phyloP scores from a whole-genome alignment of 129 eudicot genomes.

The Chrysanthemum seticuspe region DNA sequence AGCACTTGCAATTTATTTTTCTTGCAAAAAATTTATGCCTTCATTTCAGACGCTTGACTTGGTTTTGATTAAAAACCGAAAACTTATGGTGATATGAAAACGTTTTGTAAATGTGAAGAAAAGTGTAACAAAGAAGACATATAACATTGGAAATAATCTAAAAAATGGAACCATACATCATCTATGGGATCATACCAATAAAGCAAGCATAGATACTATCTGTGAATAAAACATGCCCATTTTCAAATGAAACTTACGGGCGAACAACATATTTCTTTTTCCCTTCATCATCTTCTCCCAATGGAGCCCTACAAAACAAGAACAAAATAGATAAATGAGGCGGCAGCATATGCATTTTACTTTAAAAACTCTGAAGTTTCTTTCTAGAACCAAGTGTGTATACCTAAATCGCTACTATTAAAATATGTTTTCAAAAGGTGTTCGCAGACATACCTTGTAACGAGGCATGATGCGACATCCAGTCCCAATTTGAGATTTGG shows the following conservation, averaged over 20 bases:
- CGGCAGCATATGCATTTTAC: slow-evolving; percentile 1
- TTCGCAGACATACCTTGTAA: slow-evolving; percentile 64
- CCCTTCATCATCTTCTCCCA: slow-evolving; percentile 82
- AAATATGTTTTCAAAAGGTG: neutral
- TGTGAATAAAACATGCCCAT: no score
- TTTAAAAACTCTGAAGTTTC: slow-evolving; percentile 3
- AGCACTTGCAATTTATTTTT: neutral
- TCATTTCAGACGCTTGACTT: neutral
- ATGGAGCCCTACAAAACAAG: slow-evolving; percentile 63
- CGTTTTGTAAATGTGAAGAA: no score
- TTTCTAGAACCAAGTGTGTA: slow-evolving; percentile 10
- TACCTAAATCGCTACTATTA: slow-evolving; percentile 1
- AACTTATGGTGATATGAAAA: neutral
- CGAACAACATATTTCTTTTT: slow-evolving; percentile 87
- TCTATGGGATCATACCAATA: no score
- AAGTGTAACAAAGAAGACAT: no score
- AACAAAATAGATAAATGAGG: slow-evolving; percentile 1
- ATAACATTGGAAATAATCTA: no score
- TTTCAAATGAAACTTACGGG: slow-evolving; percentile 64
- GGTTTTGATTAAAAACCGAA: neutral
- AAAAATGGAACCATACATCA: no score
- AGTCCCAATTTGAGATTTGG: slow-evolving; percentile 81
- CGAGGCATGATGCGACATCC: slow-evolving; percentile 87
- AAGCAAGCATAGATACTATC: no score
- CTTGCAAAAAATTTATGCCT: neutral